Evolutionary conservation across 176 grass and related monocot species (phyloP).

Genomic region (Elaeis guineensis): DNA sequence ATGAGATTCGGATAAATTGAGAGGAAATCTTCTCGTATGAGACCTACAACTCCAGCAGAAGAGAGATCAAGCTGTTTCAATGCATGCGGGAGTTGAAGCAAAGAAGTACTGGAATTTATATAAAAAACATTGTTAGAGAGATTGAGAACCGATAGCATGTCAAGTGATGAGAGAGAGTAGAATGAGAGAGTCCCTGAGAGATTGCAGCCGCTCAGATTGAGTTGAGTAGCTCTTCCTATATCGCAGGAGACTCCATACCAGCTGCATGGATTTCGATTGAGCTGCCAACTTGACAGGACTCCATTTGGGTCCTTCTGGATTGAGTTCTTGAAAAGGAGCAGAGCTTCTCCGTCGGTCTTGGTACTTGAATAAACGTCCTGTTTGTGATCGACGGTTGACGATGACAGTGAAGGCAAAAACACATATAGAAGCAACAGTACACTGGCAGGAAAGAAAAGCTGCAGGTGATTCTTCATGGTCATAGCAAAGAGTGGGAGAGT

Average conservation of each 20-base stretch:
- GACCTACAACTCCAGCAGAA: constrained; percentile 41
- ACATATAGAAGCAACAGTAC: constrained; percentile 26
- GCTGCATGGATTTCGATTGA: constrained; percentile 24
- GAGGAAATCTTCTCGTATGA: constrained; percentile 41
- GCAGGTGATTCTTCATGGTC: constrained; percentile 33
- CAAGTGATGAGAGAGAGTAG: constrained; percentile 26
- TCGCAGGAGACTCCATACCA: constrained; percentile 71
- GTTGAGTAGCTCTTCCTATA: constrained; percentile 35
- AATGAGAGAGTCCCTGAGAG: constrained; percentile 37
- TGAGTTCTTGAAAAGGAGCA: constrained; percentile 65
- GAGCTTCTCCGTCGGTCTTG: constrained; percentile 31
- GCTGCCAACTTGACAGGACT: constrained; percentile 52
- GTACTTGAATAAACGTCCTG: background rate
- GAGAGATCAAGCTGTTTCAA: constrained; percentile 56
- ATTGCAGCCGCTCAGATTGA: constrained; percentile 45
- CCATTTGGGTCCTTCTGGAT: constrained; percentile 36
- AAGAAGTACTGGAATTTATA: constrained; percentile 30
- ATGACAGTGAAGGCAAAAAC: constrained; percentile 3
- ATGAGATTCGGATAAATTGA: constrained; percentile 42
- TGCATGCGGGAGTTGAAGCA: constrained; percentile 30
- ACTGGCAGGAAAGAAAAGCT: background rate
- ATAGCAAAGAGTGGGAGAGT: constrained; percentile 11
- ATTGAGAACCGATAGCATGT: constrained; percentile 46
- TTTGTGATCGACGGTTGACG: background rate
- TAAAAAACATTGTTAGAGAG: constrained; percentile 56